phyloP scores from a whole-genome alignment of 2,329 filamentous ascomycete genomes.

The Paramyrothecium roridum region DNA sequence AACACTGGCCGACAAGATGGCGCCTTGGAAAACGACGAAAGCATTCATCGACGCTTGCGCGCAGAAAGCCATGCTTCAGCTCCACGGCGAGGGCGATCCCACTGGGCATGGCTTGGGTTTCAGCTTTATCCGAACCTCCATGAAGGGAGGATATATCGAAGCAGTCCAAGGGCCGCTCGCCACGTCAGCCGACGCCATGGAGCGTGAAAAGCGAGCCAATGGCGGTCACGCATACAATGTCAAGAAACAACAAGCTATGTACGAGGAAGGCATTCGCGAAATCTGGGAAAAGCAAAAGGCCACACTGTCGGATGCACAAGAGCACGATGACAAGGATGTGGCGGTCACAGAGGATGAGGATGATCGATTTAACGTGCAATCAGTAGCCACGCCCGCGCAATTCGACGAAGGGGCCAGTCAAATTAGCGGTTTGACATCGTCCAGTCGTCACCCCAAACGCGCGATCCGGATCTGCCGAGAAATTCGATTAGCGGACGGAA shows the following conservation, averaged over 20 bases:
- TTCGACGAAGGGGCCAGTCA: slow-evolving; percentile 79
- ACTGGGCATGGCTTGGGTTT: slow-evolving; percentile 91
- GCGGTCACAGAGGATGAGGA: slow-evolving; percentile 58
- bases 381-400: slow-evolving; percentile 64
- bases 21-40: slow-evolving; percentile 94
- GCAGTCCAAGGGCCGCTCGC: slow-evolving; percentile 66
- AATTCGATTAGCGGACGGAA: slow-evolving; percentile 38
- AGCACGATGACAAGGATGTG: slow-evolving; percentile 62
- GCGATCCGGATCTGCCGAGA: slow-evolving; percentile 70
- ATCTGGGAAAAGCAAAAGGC: slow-evolving; percentile 90
- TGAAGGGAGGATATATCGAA: slow-evolving; percentile 95
- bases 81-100: slow-evolving; percentile 92
- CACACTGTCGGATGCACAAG: slow-evolving; percentile 69
- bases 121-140: slow-evolving; percentile 95
- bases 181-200: slow-evolving; percentile 77
- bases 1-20: slow-evolving; percentile 81
- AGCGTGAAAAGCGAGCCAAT: slow-evolving; percentile 82
- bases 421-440: slow-evolving; percentile 64
- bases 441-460: slow-evolving; percentile 66
- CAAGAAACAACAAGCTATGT: slow-evolving; percentile 86
- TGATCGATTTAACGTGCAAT: slow-evolving; percentile 69
- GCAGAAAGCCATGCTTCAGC: slow-evolving; percentile 93
- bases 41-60: slow-evolving; percentile 93
- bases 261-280: slow-evolving; percentile 83
- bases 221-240: slow-evolving; percentile 98